Conservation (phyloP, 169 alveolate species). For the Plasmodium malariae region DNA sequence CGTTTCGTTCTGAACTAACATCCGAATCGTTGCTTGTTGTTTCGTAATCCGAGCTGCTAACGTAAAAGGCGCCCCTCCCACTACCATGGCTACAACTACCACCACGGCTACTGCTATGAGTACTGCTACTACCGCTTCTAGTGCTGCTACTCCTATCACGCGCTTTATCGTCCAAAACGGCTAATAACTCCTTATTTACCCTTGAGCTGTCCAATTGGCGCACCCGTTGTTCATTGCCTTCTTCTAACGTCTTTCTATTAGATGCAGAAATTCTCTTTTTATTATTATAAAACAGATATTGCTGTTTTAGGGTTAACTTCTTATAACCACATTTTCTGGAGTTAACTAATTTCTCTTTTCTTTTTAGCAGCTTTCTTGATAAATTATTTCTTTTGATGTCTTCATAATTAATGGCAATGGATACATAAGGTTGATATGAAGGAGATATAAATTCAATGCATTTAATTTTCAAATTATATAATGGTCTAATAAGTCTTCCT, state of each 20-base stretch:
- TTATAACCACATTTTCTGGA: slow-evolving; percentile 10
- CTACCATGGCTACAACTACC: neutral
- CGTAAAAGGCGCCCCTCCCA: neutral
- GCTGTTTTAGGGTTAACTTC: slow-evolving; percentile 42
- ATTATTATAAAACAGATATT: slow-evolving; percentile 23
- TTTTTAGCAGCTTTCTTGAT: slow-evolving; percentile 46
- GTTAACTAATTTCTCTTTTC: slow-evolving; percentile 22
- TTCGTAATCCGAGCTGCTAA: slow-evolving; percentile 43
- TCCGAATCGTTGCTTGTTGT: slow-evolving; percentile 26
- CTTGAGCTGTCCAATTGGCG: neutral
- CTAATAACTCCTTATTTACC: slow-evolving; percentile 17
- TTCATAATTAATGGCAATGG: slow-evolving; percentile 90
- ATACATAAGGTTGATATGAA: slow-evolving; percentile 94
- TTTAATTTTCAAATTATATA: slow-evolving; percentile 90
- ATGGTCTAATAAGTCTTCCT: slow-evolving; percentile 98
- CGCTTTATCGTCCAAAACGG: neutral
- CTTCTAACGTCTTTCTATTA: neutral
- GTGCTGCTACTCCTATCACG: neutral
- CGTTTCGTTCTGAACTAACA: neutral
- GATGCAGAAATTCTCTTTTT: slow-evolving; percentile 1
- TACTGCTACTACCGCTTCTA: neutral
- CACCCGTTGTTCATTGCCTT: no score
- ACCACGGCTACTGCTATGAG: neutral
- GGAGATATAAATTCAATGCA: slow-evolving; percentile 98
- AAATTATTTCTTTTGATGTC: slow-evolving; percentile 71